These are phyloP conservation scores for Picea engelmannii DNA, from an alignment of 83 land plant species.

Conservation along the genomic window DNA sequence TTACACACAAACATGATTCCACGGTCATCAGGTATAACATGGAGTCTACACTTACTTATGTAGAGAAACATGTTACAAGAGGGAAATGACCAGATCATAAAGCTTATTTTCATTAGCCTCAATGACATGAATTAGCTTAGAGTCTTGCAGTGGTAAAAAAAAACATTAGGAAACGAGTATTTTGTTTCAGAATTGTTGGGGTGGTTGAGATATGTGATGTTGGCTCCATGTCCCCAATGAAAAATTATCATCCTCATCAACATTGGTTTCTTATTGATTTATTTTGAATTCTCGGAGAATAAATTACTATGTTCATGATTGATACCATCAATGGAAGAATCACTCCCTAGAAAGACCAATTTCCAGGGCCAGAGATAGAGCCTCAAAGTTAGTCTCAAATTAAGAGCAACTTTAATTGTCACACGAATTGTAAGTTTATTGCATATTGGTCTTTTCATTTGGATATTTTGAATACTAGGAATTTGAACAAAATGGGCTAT, in stretches of 20 bases:
- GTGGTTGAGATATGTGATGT: slow-evolving; percentile 67
- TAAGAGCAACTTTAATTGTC: slow-evolving; percentile 41
- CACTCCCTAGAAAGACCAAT: slow-evolving; percentile 11
- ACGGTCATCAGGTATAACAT: too few species aligned
- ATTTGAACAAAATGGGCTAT: slow-evolving; percentile 27
- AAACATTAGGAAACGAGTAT: neutral
- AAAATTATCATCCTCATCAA: slow-evolving; percentile 41
- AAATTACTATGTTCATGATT: slow-evolving; percentile 20
- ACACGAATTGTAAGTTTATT: slow-evolving; percentile 34
- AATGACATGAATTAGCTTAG: too few species aligned
- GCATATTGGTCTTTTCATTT: slow-evolving; percentile 32
- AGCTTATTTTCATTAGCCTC: too few species aligned
- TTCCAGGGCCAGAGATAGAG: neutral
- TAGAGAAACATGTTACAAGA: too few species aligned
- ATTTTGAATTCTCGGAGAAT: slow-evolving; percentile 29
- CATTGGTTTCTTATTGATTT: slow-evolving; percentile 48
- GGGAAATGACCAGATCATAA: too few species aligned
- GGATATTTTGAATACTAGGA: slow-evolving; percentile 18
- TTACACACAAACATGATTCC: too few species aligned
- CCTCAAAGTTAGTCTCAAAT: slow-evolving; percentile 23
- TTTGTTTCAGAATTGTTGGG: neutral
- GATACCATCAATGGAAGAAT: slow-evolving; percentile 11
- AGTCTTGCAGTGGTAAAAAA: neutral
- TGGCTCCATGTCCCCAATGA: slow-evolving; percentile 85
- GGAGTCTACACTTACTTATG: too few species aligned